Conservation (phyloP, 768 basidiomycete species). For the Cystofilobasidium capitatum region DNA sequence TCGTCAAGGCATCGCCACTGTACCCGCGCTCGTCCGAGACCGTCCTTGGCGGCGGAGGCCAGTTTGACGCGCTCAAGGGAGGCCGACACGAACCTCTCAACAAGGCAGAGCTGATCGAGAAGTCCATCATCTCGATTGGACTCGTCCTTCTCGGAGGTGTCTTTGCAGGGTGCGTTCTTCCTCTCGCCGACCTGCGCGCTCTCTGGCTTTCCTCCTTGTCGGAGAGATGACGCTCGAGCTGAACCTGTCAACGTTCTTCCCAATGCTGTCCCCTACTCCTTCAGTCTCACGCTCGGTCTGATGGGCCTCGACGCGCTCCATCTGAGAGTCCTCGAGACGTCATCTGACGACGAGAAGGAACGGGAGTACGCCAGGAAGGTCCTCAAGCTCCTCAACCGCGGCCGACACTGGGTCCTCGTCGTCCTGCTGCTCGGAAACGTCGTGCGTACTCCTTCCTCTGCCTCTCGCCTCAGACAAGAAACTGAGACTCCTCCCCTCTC, state of each 20-base stretch:
- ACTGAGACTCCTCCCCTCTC: background rate
- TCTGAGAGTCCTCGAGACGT: slow-evolving; percentile 69
- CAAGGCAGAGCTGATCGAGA: slow-evolving; percentile 63
- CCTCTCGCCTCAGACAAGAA: background rate
- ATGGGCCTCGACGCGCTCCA: slow-evolving; percentile 93
- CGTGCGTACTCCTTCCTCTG: slow-evolving; percentile 31
- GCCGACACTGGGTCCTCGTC: slow-evolving; percentile 89
- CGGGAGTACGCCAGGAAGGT: slow-evolving; percentile 42
- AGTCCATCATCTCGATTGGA: slow-evolving; percentile 54
- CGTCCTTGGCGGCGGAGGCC: background rate
- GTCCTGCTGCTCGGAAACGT: slow-evolving; percentile 84
- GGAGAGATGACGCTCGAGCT: background rate
- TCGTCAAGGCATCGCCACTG: slow-evolving; percentile 16
- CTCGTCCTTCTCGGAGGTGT: slow-evolving; percentile 80
- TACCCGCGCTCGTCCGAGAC: background rate
- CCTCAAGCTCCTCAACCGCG: slow-evolving; percentile 49
- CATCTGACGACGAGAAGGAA: slow-evolving; percentile 56
- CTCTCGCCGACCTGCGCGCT: background rate
- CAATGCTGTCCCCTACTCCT: background rate
- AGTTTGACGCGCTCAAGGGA: background rate
- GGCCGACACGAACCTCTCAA: slow-evolving; percentile 37
- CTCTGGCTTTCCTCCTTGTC: background rate
- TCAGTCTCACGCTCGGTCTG: slow-evolving; percentile 73
- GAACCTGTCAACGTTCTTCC: background rate
- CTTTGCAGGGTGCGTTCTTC: slow-evolving; percentile 67